Conservation (phyloP, 805 yeast species). For the Cyberlindnera xishuangbannaensis region DNA sequence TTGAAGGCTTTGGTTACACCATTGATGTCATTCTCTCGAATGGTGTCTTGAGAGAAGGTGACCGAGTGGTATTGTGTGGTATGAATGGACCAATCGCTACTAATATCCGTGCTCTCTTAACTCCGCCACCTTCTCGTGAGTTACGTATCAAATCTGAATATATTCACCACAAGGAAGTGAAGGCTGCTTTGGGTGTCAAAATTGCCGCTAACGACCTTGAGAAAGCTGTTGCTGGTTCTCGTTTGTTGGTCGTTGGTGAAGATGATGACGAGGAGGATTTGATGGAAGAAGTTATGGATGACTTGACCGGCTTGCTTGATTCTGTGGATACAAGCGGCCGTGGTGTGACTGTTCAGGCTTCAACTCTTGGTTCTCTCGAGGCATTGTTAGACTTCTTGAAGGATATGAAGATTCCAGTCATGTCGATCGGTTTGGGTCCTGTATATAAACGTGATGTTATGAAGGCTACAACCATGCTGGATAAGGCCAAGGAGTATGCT, state of each 20-base stretch:
- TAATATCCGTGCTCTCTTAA: slow-evolving; percentile 87
- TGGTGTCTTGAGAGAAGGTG: slow-evolving; percentile 94
- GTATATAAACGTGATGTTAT: slow-evolving; percentile 97
- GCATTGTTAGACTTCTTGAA: slow-evolving; percentile 95
- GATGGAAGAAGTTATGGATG: slow-evolving; percentile 99
- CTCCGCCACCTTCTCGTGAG: slow-evolving; percentile 97
- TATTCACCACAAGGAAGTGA: slow-evolving; percentile 94
- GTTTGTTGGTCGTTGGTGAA: slow-evolving; percentile 90
- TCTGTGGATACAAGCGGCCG: slow-evolving; percentile 92
- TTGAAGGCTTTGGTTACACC: slow-evolving; percentile 98
- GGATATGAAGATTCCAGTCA: slow-evolving; percentile 98
- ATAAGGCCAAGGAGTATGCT: slow-evolving; percentile 91
- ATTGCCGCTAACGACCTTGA: slow-evolving; percentile 97
- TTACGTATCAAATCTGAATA: slow-evolving; percentile 95
- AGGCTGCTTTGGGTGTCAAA: slow-evolving; percentile 98
- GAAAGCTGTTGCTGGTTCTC: slow-evolving; percentile 98
- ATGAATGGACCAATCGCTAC: slow-evolving; percentile 98
- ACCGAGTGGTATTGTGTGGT: slow-evolving; percentile 92
- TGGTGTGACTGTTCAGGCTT: slow-evolving; percentile 98
- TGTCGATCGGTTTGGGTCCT: slow-evolving; percentile 98
- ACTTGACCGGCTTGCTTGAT: slow-evolving; percentile 87
- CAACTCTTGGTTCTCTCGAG: slow-evolving; percentile 96
- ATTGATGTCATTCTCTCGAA: slow-evolving; percentile 97
- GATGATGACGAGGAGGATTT: slow-evolving; percentile 97
- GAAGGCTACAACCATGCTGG: slow-evolving; percentile 96